Percentiles rank a stretch among this genome's conserved stretches.
phyloP scores from a whole-genome alignment of 2,329 filamentous ascomycete species.

The Alternaria sp. region DNA sequence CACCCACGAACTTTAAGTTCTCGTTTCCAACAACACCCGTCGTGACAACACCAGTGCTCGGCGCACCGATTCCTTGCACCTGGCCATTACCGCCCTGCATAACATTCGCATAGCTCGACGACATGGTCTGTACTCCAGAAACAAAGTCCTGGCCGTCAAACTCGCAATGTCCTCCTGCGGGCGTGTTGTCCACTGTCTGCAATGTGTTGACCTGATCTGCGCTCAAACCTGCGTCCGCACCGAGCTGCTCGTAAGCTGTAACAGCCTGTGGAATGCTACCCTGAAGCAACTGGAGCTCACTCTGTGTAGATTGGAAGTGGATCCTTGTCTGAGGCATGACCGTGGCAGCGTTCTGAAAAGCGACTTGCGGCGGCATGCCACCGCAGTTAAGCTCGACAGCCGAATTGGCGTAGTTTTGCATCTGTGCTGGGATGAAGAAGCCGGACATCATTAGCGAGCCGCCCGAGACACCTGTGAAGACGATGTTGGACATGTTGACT shows the following conservation, averaged over 20 bases:
- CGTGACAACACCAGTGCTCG: slow-evolving; percentile 53
- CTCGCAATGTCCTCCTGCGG: slow-evolving; percentile 63
- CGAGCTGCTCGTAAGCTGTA: slow-evolving; percentile 59
- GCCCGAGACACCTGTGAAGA: slow-evolving; percentile 65
- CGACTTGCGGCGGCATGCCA: slow-evolving; percentile 60
- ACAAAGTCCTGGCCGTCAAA: slow-evolving; percentile 63
- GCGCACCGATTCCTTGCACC: slow-evolving; percentile 55
- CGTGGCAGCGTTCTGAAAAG: slow-evolving; percentile 52
- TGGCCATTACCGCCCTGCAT: slow-evolving; percentile 61
- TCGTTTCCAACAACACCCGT: slow-evolving; percentile 59
- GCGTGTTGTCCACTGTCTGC: slow-evolving; percentile 65
- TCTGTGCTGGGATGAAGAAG: slow-evolving; percentile 65
- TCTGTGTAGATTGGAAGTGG: slow-evolving; percentile 63
- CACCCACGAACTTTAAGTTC: slow-evolving; percentile 50
- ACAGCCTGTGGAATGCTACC: slow-evolving; percentile 59
- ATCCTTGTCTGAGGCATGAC: slow-evolving; percentile 58
- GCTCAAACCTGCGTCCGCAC: slow-evolving; percentile 52
- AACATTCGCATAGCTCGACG: slow-evolving; percentile 59
- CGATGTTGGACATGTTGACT: slow-evolving; percentile 60
- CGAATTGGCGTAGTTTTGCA: slow-evolving; percentile 57
- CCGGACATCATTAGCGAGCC: slow-evolving; percentile 61
- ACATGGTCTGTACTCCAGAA: slow-evolving; percentile 64
- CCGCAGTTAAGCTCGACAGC: slow-evolving; percentile 65
- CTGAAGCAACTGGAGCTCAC: slow-evolving; percentile 59
- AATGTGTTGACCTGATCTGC: slow-evolving; percentile 56